Evolutionary conservation across 768 basidiomycete species (phyloP).

Genomic region (Trametes cinnabarina): DNA sequence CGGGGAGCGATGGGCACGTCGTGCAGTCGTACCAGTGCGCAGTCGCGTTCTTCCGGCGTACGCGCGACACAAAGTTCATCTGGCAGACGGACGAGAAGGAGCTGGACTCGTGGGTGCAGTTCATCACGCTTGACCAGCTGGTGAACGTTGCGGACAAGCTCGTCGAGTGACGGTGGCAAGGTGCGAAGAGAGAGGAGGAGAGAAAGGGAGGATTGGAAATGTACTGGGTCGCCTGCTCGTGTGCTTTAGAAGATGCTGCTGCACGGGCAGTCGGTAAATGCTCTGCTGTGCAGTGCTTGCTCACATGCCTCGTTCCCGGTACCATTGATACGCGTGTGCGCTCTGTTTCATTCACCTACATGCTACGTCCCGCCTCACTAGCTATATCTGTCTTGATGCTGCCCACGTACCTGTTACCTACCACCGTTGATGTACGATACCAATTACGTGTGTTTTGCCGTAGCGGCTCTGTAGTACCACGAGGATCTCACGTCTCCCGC

Average conservation of each 20-base stretch:
- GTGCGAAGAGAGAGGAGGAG: background rate
- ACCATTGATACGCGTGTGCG: no score
- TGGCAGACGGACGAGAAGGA: constrained; percentile 69
- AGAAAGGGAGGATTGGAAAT: background rate
- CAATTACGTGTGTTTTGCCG: constrained; percentile 4
- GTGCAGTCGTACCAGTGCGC: constrained; percentile 77
- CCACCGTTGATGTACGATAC: constrained; percentile 5
- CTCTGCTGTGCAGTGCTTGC: no score
- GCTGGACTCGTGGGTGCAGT: constrained; percentile 79
- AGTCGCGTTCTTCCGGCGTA: constrained; percentile 73
- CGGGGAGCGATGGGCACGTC: constrained; percentile 51
- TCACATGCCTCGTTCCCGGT: no score
- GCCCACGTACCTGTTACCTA: no score
- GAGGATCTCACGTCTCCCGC: constrained; percentile 8
- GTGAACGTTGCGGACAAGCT: constrained; percentile 76
- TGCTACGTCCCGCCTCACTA: no score
- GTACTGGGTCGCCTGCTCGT: no score
- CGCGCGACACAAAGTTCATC: constrained; percentile 61
- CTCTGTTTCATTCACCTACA: no score
- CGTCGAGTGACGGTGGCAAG: constrained; percentile 42
- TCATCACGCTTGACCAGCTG: constrained; percentile 80
- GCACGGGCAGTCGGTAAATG: no score
- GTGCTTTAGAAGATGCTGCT: no score
- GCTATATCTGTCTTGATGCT: background rate
- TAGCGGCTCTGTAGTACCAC: constrained; percentile 6